A percentile compares a stretch with the other conserved stretches of the same genome.
Evolutionary conservation across 169 alveolate genomes (phyloP).

Genomic region (Eimeria tenella): DNA sequence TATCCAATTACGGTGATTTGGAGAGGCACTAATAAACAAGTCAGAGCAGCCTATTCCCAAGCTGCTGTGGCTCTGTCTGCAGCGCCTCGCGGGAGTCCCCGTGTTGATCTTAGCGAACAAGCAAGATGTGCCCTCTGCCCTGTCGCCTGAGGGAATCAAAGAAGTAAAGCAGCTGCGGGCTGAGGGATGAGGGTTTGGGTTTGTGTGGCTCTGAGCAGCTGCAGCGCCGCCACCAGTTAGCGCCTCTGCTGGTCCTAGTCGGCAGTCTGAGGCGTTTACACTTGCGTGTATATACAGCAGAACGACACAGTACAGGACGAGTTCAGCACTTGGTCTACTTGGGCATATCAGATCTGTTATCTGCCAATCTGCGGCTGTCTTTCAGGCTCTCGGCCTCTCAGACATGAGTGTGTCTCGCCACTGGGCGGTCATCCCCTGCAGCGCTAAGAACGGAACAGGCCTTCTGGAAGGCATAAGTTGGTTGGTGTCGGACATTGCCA

Average conservation of each 20-base stretch:
- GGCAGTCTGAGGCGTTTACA: too few relatives aligned
- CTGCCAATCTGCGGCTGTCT: background rate
- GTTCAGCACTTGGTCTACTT: too few relatives aligned
- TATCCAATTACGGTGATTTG: too few relatives aligned
- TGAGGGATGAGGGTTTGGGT: too few relatives aligned
- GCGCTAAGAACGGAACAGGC: slow-evolving; percentile 96
- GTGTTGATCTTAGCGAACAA: slow-evolving; percentile 94
- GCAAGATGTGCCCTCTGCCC: slow-evolving; percentile 97
- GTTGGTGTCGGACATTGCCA: slow-evolving; percentile 95
- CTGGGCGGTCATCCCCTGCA: slow-evolving; percentile 96
- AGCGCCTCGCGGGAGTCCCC: slow-evolving; percentile 86
- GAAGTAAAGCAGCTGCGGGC: background rate
- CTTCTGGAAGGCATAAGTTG: slow-evolving; percentile 96
- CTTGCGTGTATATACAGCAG: too few relatives aligned
- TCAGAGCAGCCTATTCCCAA: too few relatives aligned
- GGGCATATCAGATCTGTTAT: too few relatives aligned
- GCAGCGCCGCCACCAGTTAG: background rate
- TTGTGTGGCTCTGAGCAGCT: background rate
- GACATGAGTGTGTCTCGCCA: slow-evolving; percentile 88
- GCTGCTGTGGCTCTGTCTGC: background rate
- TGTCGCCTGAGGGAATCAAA: slow-evolving; percentile 79
- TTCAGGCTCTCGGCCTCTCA: slow-evolving; percentile 69
- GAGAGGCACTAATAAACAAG: too few relatives aligned
- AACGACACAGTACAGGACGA: too few relatives aligned
- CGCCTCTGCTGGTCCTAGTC: too few relatives aligned